phyloP scores from a whole-genome alignment of 495 filamentous ascomycete genomes.

The Podospora tetraspora region DNA sequence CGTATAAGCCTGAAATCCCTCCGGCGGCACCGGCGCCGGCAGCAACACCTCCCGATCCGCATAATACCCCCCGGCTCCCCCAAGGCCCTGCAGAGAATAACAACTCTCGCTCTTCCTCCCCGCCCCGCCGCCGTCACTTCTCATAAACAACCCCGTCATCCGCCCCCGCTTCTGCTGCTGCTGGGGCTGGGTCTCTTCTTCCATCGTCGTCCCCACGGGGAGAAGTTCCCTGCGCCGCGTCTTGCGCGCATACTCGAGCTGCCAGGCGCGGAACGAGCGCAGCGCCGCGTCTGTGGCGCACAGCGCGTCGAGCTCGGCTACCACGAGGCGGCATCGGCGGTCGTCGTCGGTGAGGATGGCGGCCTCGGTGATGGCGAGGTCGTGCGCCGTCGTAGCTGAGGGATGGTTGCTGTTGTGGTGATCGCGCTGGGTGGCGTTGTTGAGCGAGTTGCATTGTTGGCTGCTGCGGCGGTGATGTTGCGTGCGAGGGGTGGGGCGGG shows the following conservation, averaged over 20 bases:
- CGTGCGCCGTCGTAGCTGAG: neutral
- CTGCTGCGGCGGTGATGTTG: neutral
- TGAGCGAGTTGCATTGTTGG: neutral
- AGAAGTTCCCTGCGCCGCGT: constrained; percentile 23
- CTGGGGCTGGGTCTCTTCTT: neutral
- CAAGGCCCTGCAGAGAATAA: neutral
- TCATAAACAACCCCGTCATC: neutral
- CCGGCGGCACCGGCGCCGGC: neutral
- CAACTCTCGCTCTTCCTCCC: neutral
- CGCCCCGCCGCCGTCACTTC: neutral
- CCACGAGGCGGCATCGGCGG: constrained; percentile 41
- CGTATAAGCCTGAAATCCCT: neutral
- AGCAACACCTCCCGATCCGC: neutral
- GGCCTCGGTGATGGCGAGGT: neutral
- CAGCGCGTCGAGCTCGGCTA: constrained; percentile 40
- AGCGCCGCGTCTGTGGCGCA: constrained; percentile 49
- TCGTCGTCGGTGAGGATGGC: constrained; percentile 29
- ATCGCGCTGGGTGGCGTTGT: neutral
- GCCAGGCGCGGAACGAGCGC: constrained; percentile 43
- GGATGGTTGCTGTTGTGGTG: neutral
- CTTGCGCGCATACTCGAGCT: constrained; percentile 38
- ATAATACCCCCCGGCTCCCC: neutral
- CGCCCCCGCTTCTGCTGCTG: neutral
- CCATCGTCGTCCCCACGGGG: constrained; percentile 32
- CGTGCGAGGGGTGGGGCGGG: too few relatives aligned